Evolutionary conservation across 1,139 yeast species (phyloP).

Genomic region (Protomyces inouyei): DNA sequence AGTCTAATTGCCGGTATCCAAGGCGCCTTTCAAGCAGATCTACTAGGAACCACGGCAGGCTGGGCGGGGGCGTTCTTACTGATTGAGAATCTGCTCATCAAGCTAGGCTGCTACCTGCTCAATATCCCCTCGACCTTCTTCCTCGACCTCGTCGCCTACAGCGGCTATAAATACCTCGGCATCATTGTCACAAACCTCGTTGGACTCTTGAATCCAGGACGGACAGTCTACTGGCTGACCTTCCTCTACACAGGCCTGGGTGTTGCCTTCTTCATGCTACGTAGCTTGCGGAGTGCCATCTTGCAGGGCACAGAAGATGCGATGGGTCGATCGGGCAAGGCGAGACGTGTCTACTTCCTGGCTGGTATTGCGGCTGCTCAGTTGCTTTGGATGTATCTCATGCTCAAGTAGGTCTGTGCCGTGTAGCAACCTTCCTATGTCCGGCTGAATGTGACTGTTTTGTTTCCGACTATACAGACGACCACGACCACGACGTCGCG

Average conservation of each 20-base stretch:
- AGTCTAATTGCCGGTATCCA: conserved; percentile 81
- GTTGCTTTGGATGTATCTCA: conserved; percentile 55
- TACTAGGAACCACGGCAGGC: conserved; percentile 84
- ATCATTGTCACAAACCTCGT: conserved; percentile 41
- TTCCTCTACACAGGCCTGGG: conserved; percentile 43
- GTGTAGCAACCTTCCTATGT: neutral
- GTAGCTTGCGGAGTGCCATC: conserved; percentile 77
- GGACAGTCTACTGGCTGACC: conserved; percentile 44
- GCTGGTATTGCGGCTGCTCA: conserved; percentile 85
- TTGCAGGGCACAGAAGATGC: conserved; percentile 52
- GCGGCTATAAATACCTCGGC: conserved; percentile 92
- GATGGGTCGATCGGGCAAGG: conserved; percentile 59
- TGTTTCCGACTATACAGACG: no score
- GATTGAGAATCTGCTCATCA: conserved; percentile 60
- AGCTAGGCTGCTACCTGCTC: conserved; percentile 59
- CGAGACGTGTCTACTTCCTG: conserved; percentile 70
- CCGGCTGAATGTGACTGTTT: neutral
- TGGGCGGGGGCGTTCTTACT: conserved; percentile 80
- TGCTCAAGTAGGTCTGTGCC: conserved; percentile 37
- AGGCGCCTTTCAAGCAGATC: conserved; percentile 89
- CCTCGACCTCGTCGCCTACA: conserved; percentile 82
- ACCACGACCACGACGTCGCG: neutral
- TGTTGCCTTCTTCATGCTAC: conserved; percentile 51
- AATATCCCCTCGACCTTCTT: conserved; percentile 45
- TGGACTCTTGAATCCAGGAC: conserved; percentile 43